Base-by-base conservation (phyloP, 768 basidiomycete species). In the Fomitopsis serialis region DNA sequence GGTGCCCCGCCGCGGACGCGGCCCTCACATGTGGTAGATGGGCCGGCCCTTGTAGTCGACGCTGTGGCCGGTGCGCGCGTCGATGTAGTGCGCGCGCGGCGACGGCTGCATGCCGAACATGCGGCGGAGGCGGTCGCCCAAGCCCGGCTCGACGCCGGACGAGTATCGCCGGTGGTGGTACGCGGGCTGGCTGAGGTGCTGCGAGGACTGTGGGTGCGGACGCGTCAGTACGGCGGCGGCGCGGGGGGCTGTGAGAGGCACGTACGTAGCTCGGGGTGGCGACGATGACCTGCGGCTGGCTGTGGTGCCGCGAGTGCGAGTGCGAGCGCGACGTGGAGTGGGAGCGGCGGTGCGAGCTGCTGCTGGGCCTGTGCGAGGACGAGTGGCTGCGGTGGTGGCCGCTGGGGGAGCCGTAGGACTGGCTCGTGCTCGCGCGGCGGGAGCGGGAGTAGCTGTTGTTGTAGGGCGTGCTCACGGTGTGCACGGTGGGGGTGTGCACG, bases 21-120 rank as follows among this genome's bases (percentile, higher is more conserved):
- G 23, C 21, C 35, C 15, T 34, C 29, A 67, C 43, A 63, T 56
- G 29, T 77, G 71, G 65, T 78, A 76, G 49, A 83, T 68, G 22
- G 77, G 78, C 49, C 79, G 72, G 52, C 84, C 84, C 35, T 77
- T 67, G 58, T 76, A 67, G 67, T 84, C 82, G 47, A 81, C 81
- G 43, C 61, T 52, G 44, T 59, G 61, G 7, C 67, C 67, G 25
- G 62, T 62, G 42, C 63, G 64, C 11, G 62, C 45, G 48, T 67
- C 63, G 37, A 45, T 25, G 48, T 67, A 66, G 22, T 62, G 55
- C 24, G 48, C 44, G 24, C 55, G 45, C 11, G 52, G 43, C 24
- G 52, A 52, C 55, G 57, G 42, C 48, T 60, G 57, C 1, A 70
- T 45, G 50, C 74, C 74, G 53, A 75, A 69, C 54, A 74, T 66